phyloP scores from a whole-genome alignment of 148 eudicot genomes.

The Beta vulgaris region DNA sequence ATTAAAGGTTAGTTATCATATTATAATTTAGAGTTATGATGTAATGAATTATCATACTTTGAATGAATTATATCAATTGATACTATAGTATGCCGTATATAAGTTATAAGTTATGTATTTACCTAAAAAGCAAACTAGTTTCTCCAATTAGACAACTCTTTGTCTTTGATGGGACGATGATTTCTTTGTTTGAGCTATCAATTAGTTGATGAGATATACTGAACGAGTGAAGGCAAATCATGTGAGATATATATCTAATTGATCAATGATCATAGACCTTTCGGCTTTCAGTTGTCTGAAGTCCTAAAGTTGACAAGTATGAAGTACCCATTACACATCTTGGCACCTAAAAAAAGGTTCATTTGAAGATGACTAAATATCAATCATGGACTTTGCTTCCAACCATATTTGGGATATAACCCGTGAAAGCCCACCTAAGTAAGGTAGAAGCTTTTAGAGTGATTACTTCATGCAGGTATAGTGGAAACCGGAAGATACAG shows the following conservation, averaged over 20 bases:
- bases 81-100: no score
- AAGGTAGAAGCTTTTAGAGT: neutral
- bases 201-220: constrained; percentile 20
- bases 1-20: no score
- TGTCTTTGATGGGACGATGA: neutral
- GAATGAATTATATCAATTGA: no score
- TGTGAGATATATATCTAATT: constrained; percentile 9
- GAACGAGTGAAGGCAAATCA: constrained; percentile 15
- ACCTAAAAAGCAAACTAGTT: neutral
- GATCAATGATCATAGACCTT: constrained; percentile 4
- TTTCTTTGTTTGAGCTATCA: neutral
- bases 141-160: neutral
- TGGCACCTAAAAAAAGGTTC: constrained; percentile 17
- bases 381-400: constrained; percentile 11
- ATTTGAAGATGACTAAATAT: constrained; percentile 1
- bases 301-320: constrained; percentile 19
- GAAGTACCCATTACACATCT: neutral
- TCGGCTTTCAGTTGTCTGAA: constrained; percentile 9
- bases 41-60: no score
- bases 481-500: neutral
- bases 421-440: constrained; percentile 14
- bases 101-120: neutral
- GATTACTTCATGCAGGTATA: neutral
- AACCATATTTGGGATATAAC: constrained; percentile 18
- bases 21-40: no score